Conservation (phyloP, 495 filamentous ascomycete species). For the Pyronema domesticum region DNA sequence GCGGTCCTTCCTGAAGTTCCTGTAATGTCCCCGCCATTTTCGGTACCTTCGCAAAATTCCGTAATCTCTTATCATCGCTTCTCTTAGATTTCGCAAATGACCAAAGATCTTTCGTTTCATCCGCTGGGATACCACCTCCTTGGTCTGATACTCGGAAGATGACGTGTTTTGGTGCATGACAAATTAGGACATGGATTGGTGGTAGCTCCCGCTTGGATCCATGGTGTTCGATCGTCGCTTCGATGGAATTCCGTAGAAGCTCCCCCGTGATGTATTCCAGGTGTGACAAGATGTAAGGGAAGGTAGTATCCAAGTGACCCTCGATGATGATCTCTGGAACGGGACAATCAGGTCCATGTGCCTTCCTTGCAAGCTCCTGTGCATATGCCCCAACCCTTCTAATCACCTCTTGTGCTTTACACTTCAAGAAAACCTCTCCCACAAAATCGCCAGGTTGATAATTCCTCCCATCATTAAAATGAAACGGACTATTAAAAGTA, state of each 20-base stretch:
- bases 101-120: conserved; percentile 81
- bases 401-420: conserved; percentile 79
- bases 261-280: conserved; percentile 95
- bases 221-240: conserved; percentile 66
- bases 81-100: conserved; percentile 85
- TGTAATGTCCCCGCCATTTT: conserved; percentile 90
- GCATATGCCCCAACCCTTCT: conserved; percentile 59
- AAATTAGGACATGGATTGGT: conserved; percentile 83
- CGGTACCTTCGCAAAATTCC: conserved; percentile 73
- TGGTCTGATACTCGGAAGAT: conserved; percentile 92
- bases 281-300: conserved; percentile 91
- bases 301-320: conserved; percentile 74
- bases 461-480: conserved; percentile 64
- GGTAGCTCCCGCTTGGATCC: conserved; percentile 30
- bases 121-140: conserved; percentile 75
- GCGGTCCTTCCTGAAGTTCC: conserved; percentile 39
- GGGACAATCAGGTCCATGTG: conserved; percentile 46
- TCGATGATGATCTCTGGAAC: conserved; percentile 72
- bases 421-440: conserved; percentile 87
- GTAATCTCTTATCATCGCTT: conserved; percentile 43
- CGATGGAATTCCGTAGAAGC: conserved; percentile 83
- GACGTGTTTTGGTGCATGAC: conserved; percentile 86
- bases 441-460: conserved; percentile 61
- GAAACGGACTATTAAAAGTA: conserved; percentile 82
- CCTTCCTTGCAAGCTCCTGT: conserved; percentile 47